These are phyloP conservation scores for Sclerotinia minor DNA, from an alignment of 2,329 filamentous ascomycete species.

Conservation along the genomic window DNA sequence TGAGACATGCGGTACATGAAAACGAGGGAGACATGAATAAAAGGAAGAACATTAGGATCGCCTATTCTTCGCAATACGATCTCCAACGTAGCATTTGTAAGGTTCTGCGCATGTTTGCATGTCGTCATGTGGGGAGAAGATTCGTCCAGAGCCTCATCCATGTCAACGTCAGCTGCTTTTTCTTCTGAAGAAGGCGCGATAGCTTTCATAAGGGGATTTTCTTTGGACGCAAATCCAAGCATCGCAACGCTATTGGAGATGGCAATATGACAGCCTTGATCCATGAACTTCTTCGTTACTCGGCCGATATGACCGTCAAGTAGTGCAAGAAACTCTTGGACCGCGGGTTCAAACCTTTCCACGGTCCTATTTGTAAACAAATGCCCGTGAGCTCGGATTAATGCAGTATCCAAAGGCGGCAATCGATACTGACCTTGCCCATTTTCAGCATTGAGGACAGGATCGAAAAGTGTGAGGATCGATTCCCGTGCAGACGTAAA, in stretches of 20 bases:
- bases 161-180: constrained; percentile 25
- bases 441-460: constrained; percentile 48
- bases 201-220: constrained; percentile 37
- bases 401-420: constrained; percentile 55
- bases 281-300: constrained; percentile 48
- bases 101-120: constrained; percentile 29
- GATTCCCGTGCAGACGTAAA: constrained; percentile 69
- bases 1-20: constrained; percentile 32
- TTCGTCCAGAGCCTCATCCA: constrained; percentile 24
- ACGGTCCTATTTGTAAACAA: constrained; percentile 56
- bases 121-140: constrained; percentile 14
- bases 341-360: constrained; percentile 50
- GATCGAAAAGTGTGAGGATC: constrained; percentile 68
- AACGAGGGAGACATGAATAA: constrained; percentile 32
- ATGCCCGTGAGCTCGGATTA: constrained; percentile 64
- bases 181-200: constrained; percentile 25
- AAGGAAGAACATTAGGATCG: constrained; percentile 34
- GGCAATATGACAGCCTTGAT: constrained; percentile 56
- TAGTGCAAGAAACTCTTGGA: constrained; percentile 51
- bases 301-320: constrained; percentile 59
- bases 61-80: constrained; percentile 32
- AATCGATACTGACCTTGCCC: constrained; percentile 44
- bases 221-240: constrained; percentile 38
- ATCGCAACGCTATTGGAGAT: constrained; percentile 47
- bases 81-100: constrained; percentile 27